Base-by-base conservation (phyloP, 257 asterid species). In the Leonotis leonurus region DNA sequence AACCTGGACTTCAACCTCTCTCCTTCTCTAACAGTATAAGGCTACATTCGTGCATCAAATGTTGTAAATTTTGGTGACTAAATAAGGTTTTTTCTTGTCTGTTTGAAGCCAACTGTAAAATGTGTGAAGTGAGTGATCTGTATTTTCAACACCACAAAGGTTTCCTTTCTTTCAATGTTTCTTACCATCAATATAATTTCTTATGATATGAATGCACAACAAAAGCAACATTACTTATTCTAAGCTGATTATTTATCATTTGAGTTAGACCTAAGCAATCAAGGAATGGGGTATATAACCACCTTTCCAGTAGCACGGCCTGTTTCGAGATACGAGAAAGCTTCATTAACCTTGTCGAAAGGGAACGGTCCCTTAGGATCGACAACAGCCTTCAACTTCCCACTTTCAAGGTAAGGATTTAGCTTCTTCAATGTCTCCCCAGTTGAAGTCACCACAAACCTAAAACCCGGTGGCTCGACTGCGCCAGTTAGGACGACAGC, bases 341-440 rank as follows among this genome's bases (percentile, higher is more conserved):
- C 99, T 71, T 92, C 94, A 12, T 44, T 79, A 11, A 85, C 89
- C 80, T 85, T 73, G 64, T 84, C 87, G 48, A 92, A 88, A 16
- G 85, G 80, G 63, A 85, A 92, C 2, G 96, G 93, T 48, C 96
- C 95, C 14, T 80, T 85, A 5, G 96, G 89, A 52, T 89, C 98
- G 20, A 86, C 50, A 6, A 86, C 70, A 24, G 94, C 77, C 59
- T 85, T 84, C 78, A 91, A 72, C 64, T 86, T 86, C 36, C 96
- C 95, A 67, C 71, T 79, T 61, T 91, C 97, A 14, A 88, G 57
- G 62, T 57, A 88, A 0, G 96, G 92, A 56, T 84, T 88, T 8
- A 91, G 81, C 75, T 85, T 84, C 79, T 77, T 78, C 68, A 90
- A 35, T 13, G 70, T 65, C 41, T 81, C 91, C n/a, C 88, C 94